Evolutionary conservation across 75 land plant species (phyloP).

Genomic region (Cryptomeria japonica): DNA sequence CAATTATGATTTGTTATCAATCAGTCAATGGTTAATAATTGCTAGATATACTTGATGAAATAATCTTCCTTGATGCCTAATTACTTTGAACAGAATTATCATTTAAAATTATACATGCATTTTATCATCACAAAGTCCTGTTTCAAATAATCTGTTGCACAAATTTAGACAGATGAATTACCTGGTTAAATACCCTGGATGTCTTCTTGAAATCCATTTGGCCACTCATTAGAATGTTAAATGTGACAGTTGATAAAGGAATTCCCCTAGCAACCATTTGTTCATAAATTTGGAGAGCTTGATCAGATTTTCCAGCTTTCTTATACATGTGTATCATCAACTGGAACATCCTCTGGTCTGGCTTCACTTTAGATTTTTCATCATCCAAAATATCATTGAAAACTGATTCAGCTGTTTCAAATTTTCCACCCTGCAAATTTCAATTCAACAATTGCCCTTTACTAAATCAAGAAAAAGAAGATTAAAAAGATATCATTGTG

Average conservation of each 20-base stretch:
- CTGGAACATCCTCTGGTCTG: constrained; percentile 91
- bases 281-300: constrained; percentile 65
- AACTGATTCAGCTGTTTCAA: constrained; percentile 77
- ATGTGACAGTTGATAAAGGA: constrained; percentile 70
- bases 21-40: not conserved
- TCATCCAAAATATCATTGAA: constrained; percentile 61
- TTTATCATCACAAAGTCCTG: not conserved
- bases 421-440: constrained; percentile 64
- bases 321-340: constrained; percentile 95
- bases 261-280: constrained; percentile 75
- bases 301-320: constrained; percentile 70
- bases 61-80: not conserved
- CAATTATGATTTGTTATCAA: not conserved
- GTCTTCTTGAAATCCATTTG: constrained; percentile 81
- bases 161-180: constrained; percentile 15
- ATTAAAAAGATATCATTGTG: not conserved
- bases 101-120: not conserved
- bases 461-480: not conserved
- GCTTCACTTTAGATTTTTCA: constrained; percentile 55
- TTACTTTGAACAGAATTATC: not conserved
- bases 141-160: not conserved
- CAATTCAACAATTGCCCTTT: not conserved
- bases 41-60: not conserved
- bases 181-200: constrained; percentile 84
- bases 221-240: constrained; percentile 85